Evolutionary conservation across 1,284 basidiomycete genomes (phyloP), one percentile per base, ranked within the genome.

Genomic region (Phlebopus sp.): DNA sequence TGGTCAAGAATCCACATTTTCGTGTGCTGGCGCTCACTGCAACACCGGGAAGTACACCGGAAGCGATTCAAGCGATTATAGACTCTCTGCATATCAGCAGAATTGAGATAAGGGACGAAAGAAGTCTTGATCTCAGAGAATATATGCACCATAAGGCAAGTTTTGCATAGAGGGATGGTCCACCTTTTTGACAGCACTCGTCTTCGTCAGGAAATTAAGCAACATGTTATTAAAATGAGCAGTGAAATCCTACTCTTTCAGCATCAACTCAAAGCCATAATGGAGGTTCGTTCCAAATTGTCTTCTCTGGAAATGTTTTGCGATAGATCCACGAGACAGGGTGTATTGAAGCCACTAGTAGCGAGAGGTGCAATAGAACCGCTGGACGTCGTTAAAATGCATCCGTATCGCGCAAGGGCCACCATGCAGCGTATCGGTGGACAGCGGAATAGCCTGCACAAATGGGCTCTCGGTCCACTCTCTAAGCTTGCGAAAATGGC

Each of bases 11-110:
- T 57, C 93, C 93, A 0, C 83, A 94, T 69, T 97, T 97, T 62
- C 86, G 97, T 13, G 77, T 99, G 2, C 76, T 99, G 6, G 97
- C 95, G 1, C 77, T 99, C 15, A 97, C 93, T 1, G 97, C 97
- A 0, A 99, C 97, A 2, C 97, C 97, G 2, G 96, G 96, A 21
- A 77, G 85, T 57, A 90, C 81, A 38, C 82, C 89, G 0, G 90
- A 94, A 38, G 85, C 85, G 25, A 90, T 99, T 0, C 97, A 99
- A 67, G 74, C 74, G 15, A 86, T 99, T n/a, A 83, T 99, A 13
- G 92, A 99, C 61, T 85, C 87, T 10, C 73, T 99, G n/a, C 97
- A 99, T 64, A 97, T 99, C 55, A 93, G 92, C 58, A 83, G 86
- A 47, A 96, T 99, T 54, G 96, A 99, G 64, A 92, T 98, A 52